Base-by-base conservation (phyloP, 805 yeast genomes). In the Starmerella stigmatis region DNA sequence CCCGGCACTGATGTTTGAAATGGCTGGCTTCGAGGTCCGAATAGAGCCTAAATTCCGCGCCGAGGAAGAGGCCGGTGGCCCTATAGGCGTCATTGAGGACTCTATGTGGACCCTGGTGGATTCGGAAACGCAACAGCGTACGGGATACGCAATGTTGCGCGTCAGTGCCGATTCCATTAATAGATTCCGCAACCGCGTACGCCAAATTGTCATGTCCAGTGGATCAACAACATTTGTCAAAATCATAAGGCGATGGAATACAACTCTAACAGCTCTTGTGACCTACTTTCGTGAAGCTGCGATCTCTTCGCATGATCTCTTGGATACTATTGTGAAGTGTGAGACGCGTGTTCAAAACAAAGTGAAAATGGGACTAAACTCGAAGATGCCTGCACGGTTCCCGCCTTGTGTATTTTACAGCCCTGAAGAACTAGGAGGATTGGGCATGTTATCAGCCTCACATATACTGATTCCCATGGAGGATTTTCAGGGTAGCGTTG, bases 381-480 rank as follows among this genome's bases (percentile, higher is more conserved):
- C 97, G 12, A 92, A 92, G 64, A 92, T 92, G 99, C 99, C 99
- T 0, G 79, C 96, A 0, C 71, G 99, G 45, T 92, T 92, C 65
- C 99, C 99, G 3, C 99, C 98, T 0, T 96, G 96, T 3, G 98
- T 92, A 0, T 92, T 92, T 58, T 92, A 92, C 60, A 86, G 98
- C 0, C 98, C 98, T 0, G 89, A 88, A 55, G 99, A 92, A 61
- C 66, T 92, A 3, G 98, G 99, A 41, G 99, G 99, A 35, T 67
- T 92, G 35, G 99, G 98, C 21, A 92, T 92, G 98, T 68, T 92
- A 21, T 84, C 95, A 69, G 97, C 97, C 0, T 85, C 96, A 12
- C 98, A 92, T 61, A 85, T 92, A 41, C 68, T 92, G 51, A 92
- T 92, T 53, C 98, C 98, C 0, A 82, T 94, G 0, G 80, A 94